These are phyloP conservation scores for Pseudoperonospora humuli DNA, from an alignment of 352 stramenopile species.

Conservation along the genomic window DNA sequence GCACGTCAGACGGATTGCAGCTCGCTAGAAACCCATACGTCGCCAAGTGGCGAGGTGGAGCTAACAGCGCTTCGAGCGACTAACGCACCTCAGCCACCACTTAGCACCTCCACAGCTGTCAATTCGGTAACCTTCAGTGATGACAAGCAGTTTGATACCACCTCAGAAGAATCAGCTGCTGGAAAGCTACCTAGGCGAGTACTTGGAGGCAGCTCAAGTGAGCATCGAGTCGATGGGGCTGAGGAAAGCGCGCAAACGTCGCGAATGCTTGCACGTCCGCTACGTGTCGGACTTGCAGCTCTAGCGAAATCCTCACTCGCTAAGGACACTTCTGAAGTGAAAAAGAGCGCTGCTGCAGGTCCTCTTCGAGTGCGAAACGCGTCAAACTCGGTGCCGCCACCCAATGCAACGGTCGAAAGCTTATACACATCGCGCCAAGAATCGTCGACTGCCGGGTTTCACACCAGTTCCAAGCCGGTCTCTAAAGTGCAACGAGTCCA, in stretches of 20 bases:
- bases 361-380: slow-evolving; percentile 34
- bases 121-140: slow-evolving; percentile 14
- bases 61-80: slow-evolving; percentile 6
- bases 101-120: slow-evolving; percentile 3
- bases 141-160: slow-evolving; percentile 1
- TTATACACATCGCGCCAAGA: slow-evolving; percentile 25
- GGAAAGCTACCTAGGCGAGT: slow-evolving; percentile 23
- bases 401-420: slow-evolving; percentile 20
- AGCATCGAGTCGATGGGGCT: slow-evolving; percentile 5
- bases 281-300: slow-evolving; percentile 31
- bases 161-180: slow-evolving; percentile 8
- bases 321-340: slow-evolving; percentile 22
- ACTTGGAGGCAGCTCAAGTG: slow-evolving; percentile 9
- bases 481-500: slow-evolving; percentile 37
- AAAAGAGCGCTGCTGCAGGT: slow-evolving; percentile 15
- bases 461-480: slow-evolving; percentile 19
- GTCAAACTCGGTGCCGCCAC: slow-evolving; percentile 14
- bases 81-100: slow-evolving; percentile 8
- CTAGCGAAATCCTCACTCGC: slow-evolving; percentile 15
- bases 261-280: slow-evolving; percentile 33
- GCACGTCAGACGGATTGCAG: slow-evolving; percentile 8
- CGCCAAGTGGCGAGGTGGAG: slow-evolving; percentile 6
- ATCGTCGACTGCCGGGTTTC: slow-evolving; percentile 21
- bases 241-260: slow-evolving; percentile 9
- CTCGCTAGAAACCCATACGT: slow-evolving; percentile 2